A percentile compares a stretch with the other conserved stretches of the same genome.
Evolutionary conservation across 2,329 filamentous ascomycete genomes (phyloP).

Genomic region (Tolypocladium guangdongense): DNA sequence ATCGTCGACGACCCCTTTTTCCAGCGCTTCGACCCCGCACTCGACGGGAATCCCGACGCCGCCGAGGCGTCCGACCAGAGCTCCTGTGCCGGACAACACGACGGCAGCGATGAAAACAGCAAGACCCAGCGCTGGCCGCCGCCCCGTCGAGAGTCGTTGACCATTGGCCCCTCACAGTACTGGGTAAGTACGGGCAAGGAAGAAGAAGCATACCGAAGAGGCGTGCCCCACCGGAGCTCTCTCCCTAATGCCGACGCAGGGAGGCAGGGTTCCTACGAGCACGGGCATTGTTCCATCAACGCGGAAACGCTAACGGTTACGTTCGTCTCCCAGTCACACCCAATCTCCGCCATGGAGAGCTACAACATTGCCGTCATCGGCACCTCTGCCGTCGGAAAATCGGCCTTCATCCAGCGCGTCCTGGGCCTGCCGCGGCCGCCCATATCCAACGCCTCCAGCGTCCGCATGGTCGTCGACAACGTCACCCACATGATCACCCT

Average conservation of each 20-base stretch:
- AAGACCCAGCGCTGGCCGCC: constrained; percentile 29
- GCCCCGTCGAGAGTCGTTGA: constrained; percentile 39
- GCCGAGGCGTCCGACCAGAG: constrained; percentile 11
- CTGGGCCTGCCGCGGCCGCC: constrained; percentile 44
- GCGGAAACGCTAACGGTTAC: constrained; percentile 2
- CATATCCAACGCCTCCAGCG: constrained; percentile 41
- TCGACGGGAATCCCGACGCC: constrained; percentile 14
- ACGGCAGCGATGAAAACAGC: constrained; percentile 28
- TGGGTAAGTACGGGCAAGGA: constrained; percentile 20
- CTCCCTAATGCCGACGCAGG: neutral
- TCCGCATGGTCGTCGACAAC: constrained; percentile 48
- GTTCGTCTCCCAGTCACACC: constrained; percentile 14
- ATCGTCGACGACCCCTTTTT: constrained; percentile 47
- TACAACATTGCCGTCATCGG: constrained; percentile 59
- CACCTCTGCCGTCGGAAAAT: constrained; percentile 56
- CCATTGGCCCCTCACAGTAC: constrained; percentile 22
- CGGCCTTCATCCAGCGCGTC: constrained; percentile 54
- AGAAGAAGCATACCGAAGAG: neutral
- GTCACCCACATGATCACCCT: constrained; percentile 47
- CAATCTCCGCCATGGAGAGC: constrained; percentile 38
- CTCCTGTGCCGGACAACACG: constrained; percentile 13
- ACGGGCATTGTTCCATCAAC: constrained; percentile 4
- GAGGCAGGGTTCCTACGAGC: constrained; percentile 12
- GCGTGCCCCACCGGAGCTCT: neutral
- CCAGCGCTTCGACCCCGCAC: constrained; percentile 29